Base-by-base conservation (phyloP, 2,329 filamentous ascomycete species). In the Colletotrichum filicis region DNA sequence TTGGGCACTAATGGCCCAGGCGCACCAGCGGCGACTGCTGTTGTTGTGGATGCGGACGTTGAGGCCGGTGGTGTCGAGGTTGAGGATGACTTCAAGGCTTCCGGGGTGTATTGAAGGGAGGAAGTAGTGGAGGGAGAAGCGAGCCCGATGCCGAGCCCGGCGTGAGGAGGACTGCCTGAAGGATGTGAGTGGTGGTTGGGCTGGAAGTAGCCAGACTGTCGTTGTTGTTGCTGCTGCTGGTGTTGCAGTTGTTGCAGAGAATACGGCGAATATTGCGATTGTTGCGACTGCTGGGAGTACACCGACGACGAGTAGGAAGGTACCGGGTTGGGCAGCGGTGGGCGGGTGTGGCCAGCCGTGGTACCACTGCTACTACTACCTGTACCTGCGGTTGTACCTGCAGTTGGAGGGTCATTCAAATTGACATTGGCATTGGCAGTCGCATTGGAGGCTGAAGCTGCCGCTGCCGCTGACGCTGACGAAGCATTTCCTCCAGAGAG, bases 331-430 rank as follows among this genome's bases (percentile, higher is more conserved):
- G 71, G 67, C 56, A 64, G 65, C 59, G 53, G 66, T n/a, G 66
- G 55, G 32, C n/a, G 49, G 46, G 52, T 35, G 57, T 30, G 22
- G 66, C 49, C 81, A 80, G 32, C 63, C 46, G 42, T 67, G 42
- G 14, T 60, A 71, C 55, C 62, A 55, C 14, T 62, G 16, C 14
- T 60, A 42, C 69, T 74, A 69, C 69, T 78, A 26, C 26, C 42
- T 56, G 70, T 76, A 73, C 61, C 74, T 75, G 67, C 75, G 26
- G 42, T 49, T 42, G 72, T 49, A 49, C 16, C 71, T 63, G 37
- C 67, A 32, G 56, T 60, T 28, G 26, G 16, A 32, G 55, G 28
- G 14, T 12, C 42, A 22, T 49, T 19, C 42, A 22, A 49, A 49
- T n/a, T 55, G 52, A 55, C 52, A 24, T n/a, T 53, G n/a, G 7